These are phyloP conservation scores for Fusarium goolgardi DNA, from an alignment of 2,329 filamentous ascomycete species.

Conservation along the genomic window DNA sequence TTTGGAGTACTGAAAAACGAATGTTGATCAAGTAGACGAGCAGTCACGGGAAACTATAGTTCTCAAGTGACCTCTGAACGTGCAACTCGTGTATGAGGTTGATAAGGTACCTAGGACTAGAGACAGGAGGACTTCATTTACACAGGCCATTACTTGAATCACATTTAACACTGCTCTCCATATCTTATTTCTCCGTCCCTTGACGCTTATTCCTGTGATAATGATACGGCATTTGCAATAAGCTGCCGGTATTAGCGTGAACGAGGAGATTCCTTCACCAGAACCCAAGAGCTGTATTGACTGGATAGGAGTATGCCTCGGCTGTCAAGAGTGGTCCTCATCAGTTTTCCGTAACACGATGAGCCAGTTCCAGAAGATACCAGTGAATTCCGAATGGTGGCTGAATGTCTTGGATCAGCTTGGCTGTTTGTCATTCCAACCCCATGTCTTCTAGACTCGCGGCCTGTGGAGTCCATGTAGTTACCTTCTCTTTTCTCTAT, in stretches of 20 bases:
- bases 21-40: background rate
- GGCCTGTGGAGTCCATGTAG: too few relatives aligned
- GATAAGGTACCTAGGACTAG: background rate
- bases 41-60: background rate
- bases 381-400: background rate
- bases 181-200: background rate
- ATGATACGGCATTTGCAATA: background rate
- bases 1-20: background rate
- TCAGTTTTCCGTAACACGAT: background rate
- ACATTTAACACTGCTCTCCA: background rate
- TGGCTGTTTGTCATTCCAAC: background rate
- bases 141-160: background rate
- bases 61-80: background rate
- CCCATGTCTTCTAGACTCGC: background rate
- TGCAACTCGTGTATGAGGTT: background rate
- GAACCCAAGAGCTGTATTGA: background rate
- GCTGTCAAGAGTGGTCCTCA: background rate
- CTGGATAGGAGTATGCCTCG: background rate
- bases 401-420: background rate
- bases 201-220: rapidly evolving
- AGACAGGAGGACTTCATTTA: background rate
- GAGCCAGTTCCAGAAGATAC: background rate
- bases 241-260: background rate
- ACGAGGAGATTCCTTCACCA: background rate
- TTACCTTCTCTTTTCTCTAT: background rate